Evolutionary conservation across 106 monocot genomes (phyloP), one percentile per base, ranked within the genome.

Genomic region (Platanthera guangdongensis): DNA sequence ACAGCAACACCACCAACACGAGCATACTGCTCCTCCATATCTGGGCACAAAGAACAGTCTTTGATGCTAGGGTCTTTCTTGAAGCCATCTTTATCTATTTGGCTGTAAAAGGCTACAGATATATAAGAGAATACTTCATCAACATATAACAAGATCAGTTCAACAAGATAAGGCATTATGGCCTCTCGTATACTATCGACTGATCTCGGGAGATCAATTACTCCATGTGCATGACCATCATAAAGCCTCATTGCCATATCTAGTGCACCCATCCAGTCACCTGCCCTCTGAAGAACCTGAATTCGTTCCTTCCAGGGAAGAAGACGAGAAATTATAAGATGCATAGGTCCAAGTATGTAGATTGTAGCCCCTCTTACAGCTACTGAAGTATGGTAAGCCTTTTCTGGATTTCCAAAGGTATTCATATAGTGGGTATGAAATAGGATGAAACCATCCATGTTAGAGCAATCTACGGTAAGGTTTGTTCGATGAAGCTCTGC

Each of bases 191-290:
- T 94, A 71, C 80, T 75, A 78, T 87, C 94, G 80, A 92, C 78
- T 67, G 80, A 83, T 76, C 88, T 89, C 51, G 97, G 97, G 80
- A 99, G 91, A 92, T 94, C 97, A 73, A 99, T 85, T 75, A 99
- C 97, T 75, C 97, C 97, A 76, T 92, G 94, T 73, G 94, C 82
- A 69, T 92, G 94, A n/a, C 97, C 97, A 88, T 99, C 97, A 79
- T 94, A 94, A 19, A 99, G 87, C 79, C 83, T 86, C 94, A 99
- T 94, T 74, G 94, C 84, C 94, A 99, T 92, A 83, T 94, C 94
- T 47, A 99, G 78, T n/a, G 97, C 94, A 79, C 97, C 94, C 94
- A 99, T 99, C 97, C 97, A 99, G 73, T 99, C 97, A 79, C 97
- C 97, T 73, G 97, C 97, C 71, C 78, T 91, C 54, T 92, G 94